Evolutionary conservation across 176 grass and related monocot species (phyloP).

Genomic region (Microstegium vimineum): DNA sequence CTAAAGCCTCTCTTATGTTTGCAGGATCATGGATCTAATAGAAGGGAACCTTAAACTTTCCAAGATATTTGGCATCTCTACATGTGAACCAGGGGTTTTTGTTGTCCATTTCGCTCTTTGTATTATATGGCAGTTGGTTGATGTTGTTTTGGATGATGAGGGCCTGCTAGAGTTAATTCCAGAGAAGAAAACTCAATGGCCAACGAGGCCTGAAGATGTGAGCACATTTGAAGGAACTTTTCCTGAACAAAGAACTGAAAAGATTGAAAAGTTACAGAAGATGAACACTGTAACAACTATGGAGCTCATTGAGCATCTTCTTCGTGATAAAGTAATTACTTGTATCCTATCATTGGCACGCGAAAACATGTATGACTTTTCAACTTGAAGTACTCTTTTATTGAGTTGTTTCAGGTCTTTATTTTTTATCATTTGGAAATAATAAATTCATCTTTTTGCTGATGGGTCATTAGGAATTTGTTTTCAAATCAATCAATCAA

Average conservation of each 20-base stretch:
- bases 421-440: conserved; percentile 5
- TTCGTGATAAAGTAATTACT: conserved; percentile 94
- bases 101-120: conserved; percentile 69
- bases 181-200: conserved; percentile 66
- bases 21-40: conserved; percentile 77
- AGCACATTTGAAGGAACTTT: conserved; percentile 53
- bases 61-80: conserved; percentile 66
- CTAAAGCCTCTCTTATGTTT: conserved; percentile 28
- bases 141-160: conserved; percentile 89
- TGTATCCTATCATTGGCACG: conserved; percentile 87
- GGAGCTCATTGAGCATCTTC: conserved; percentile 78
- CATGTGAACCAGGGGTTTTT: conserved; percentile 64
- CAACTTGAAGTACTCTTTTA: conserved; percentile 39
- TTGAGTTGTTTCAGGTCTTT: conserved; percentile 28
- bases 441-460: background rate
- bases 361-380: conserved; percentile 91
- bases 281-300: conserved; percentile 64
- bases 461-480: conserved; percentile 3
- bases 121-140: conserved; percentile 77
- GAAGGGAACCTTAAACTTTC: conserved; percentile 67
- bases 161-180: conserved; percentile 66
- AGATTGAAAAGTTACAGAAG: conserved; percentile 69
- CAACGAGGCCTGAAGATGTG: conserved; percentile 57
- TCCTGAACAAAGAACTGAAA: conserved; percentile 58
- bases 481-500: conserved; percentile 1